These are phyloP conservation scores for Acrocalymma vagum DNA, from an alignment of 2,329 filamentous ascomycete genomes.

Conservation along the genomic window DNA sequence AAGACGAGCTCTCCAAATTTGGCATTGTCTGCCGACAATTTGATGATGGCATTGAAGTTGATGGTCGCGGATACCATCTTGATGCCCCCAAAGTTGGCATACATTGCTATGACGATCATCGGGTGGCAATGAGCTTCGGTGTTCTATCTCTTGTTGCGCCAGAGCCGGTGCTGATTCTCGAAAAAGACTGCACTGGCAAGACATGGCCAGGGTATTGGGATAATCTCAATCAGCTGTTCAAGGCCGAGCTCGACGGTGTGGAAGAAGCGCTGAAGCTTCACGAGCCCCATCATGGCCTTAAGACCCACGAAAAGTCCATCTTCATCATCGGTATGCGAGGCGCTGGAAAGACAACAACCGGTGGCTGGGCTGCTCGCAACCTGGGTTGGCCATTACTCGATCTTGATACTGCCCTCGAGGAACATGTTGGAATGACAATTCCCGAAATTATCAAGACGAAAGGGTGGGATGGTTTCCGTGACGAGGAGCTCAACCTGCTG, in stretches of 20 bases:
- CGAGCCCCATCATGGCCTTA: constrained; percentile 45
- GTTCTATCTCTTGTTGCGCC: constrained; percentile 80
- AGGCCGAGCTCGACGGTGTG: constrained; percentile 77
- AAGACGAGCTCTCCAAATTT: constrained; percentile 92
- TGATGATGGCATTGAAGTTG: constrained; percentile 89
- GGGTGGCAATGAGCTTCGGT: constrained; percentile 98
- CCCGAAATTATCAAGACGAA: constrained; percentile 80
- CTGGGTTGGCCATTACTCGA: constrained; percentile 83
- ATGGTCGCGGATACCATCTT: constrained; percentile 63
- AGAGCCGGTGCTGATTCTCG: constrained; percentile 77
- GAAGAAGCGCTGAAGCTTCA: constrained; percentile 59
- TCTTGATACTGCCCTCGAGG: constrained; percentile 87
- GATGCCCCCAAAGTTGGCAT: constrained; percentile 69
- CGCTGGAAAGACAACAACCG: constrained; percentile 94
- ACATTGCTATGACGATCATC: constrained; percentile 96
- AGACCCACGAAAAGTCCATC: constrained; percentile 69
- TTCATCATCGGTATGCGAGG: constrained; percentile 98
- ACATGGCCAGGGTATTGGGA: constrained; percentile 99
- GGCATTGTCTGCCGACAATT: constrained; percentile 86
- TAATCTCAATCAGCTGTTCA: constrained; percentile 79
- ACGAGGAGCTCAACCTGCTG: constrained; percentile 78
- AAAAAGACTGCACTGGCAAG: constrained; percentile 94
- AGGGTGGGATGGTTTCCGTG: constrained; percentile 90
- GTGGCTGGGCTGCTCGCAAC: constrained; percentile 81
- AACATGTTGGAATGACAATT: constrained; percentile 75